Evolutionary conservation across 202 grass and related monocot genomes (phyloP), one percentile per base, ranked within the genome.

Genomic region (Brachypodium distachyon): DNA sequence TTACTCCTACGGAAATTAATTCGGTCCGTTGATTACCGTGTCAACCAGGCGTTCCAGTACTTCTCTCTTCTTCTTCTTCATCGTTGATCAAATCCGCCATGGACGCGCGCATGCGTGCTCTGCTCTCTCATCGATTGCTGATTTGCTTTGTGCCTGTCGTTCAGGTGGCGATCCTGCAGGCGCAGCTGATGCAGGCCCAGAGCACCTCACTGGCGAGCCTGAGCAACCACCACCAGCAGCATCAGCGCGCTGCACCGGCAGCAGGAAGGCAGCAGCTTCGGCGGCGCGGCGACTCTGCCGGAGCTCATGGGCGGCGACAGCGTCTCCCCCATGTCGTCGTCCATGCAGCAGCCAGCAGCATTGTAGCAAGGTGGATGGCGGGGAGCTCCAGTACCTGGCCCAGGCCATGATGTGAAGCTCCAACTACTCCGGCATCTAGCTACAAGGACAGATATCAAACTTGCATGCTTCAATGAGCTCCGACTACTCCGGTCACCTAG

Each of bases 131-230:
- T n/a, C n/a, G n/a, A n/a, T 29, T n/a, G 25, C 18, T n/a, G 17
- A 33, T n/a, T 65, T 59, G 29, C 7, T 26, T 62, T 41, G 6
- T 53, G n/a, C n/a, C n/a, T n/a, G n/a, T 54, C 37, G 0, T 52
- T 12, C 77, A 95, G 92, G 89, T 96, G 3, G 87, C 93, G 50
- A 90, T 96, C 79, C 79, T 96, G 9, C 87, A 96, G 74, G 93
- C 89, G 55, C 89, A 92, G 82, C 82, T 96, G 29, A 90, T 92
- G 89, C 89, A 92, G 78, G 67, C 86, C n/a, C 70, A 85, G 57
- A 61, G 52, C 59, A 32, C 84, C 27, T 77, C 70, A 21, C 78
- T 59, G 39, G 70, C 61, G 1, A 70, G 42, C 74, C 87, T n/a
- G n/a, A n/a, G n/a, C n/a, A n/a, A 89, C 74, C 80, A 89, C 73